These are phyloP conservation scores for Golubevia pallescens DNA, from an alignment of 1,284 basidiomycete genomes.

Conservation along the genomic window DNA sequence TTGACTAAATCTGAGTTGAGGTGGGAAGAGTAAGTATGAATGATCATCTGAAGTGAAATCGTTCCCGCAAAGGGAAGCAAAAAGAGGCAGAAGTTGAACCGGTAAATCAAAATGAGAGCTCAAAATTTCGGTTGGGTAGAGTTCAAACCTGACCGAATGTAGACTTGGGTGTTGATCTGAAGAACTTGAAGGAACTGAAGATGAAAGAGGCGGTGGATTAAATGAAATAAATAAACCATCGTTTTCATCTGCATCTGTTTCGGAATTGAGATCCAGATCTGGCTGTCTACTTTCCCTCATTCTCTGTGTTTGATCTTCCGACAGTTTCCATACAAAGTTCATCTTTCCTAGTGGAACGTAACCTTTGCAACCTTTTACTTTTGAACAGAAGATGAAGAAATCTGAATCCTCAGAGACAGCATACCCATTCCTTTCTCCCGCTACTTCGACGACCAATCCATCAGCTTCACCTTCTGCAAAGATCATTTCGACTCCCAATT, in stretches of 20 bases:
- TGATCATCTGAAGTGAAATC: constrained; percentile 27
- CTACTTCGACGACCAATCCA: constrained; percentile 36
- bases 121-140: constrained; percentile 31
- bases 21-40: not conserved
- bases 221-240: not conserved
- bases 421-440: constrained; percentile 31
- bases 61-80: constrained; percentile 46
- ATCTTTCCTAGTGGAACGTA: constrained; percentile 18
- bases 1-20: no score
- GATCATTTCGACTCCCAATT: constrained; percentile 16
- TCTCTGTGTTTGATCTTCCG: not conserved
- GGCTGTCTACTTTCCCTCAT: constrained; percentile 38
- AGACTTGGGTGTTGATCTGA: not conserved
- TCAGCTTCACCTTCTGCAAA: constrained; percentile 45
- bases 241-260: constrained; percentile 13
- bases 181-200: constrained; percentile 12
- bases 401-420: constrained; percentile 46
- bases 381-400: constrained; percentile 46
- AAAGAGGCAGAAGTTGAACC: constrained; percentile 27
- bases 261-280: no score
- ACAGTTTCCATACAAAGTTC: constrained; percentile 18
- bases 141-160: constrained; percentile 19
- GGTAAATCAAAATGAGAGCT: constrained; percentile 34
- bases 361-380: constrained; percentile 20
- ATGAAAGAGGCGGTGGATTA: not conserved